A percentile compares a stretch with the other conserved stretches of the same genome.
phyloP scores from a whole-genome alignment of 2,329 filamentous ascomycete genomes.

The Emericellopsis cladophorae region DNA sequence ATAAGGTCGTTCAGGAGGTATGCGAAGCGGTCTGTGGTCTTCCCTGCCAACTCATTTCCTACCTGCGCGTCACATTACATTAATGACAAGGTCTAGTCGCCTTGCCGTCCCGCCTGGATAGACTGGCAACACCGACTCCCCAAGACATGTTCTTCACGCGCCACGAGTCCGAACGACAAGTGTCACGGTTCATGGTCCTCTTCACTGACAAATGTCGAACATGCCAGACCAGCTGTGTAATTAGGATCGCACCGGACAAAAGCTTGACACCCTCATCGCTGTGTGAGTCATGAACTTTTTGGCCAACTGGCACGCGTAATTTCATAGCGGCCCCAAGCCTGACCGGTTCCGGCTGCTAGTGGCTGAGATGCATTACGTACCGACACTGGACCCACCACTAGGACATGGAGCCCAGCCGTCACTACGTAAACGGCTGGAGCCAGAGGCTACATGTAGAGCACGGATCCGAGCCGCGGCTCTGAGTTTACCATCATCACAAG shows the following conservation, averaged over 20 bases:
- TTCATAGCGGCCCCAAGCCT: conserved; percentile 8
- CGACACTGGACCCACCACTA: no score
- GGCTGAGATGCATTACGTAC: conserved; percentile 10
- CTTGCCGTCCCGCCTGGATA: no score
- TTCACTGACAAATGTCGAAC: no score
- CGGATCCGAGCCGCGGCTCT: not conserved
- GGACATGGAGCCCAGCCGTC: not conserved
- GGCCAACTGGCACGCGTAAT: conserved; percentile 5
- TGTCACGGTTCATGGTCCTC: no score
- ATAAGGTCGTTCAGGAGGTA: not conserved
- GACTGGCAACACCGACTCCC: no score
- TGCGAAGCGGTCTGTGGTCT: not conserved
- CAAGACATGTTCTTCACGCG: no score
- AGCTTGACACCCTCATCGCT: not conserved
- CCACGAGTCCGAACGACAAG: no score
- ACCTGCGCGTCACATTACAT: no score
- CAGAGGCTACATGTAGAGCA: not conserved
- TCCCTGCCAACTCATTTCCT: not conserved
- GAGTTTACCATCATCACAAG: no score
- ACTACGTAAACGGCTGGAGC: not conserved
- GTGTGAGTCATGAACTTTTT: conserved; percentile 15
- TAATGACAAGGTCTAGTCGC: no score
- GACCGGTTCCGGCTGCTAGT: conserved; percentile 18
- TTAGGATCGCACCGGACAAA: not conserved
- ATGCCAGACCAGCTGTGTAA: no score